Percentiles rank a stretch among this genome's conserved stretches.
Conservation (phyloP, 495 filamentous ascomycete genomes). For the Neurospora terricola region DNA sequence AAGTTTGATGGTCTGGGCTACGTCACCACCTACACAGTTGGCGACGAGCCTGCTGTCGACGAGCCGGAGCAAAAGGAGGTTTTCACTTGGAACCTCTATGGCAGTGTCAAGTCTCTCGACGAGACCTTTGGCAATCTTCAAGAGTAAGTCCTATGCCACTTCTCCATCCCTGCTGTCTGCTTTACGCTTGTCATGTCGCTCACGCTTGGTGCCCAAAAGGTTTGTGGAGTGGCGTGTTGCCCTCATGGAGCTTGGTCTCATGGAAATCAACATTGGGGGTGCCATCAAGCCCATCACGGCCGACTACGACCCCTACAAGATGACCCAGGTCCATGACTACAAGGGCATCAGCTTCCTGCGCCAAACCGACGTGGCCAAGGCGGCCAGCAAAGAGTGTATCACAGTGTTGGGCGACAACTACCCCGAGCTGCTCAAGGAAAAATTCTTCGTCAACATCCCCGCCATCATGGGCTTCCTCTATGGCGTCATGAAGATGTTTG, state of each 20-base stretch:
- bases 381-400: conserved; percentile 68
- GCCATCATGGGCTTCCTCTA: conserved; percentile 83
- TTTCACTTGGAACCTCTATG: conserved; percentile 83
- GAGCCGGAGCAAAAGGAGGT: conserved; percentile 40
- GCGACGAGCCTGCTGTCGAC: conserved; percentile 14
- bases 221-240: conserved; percentile 81
- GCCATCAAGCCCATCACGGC: conserved; percentile 66
- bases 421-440: conserved; percentile 75
- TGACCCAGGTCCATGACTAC: conserved; percentile 88
- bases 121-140: conserved; percentile 67
- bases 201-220: conserved; percentile 29
- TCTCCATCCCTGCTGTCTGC: not conserved
- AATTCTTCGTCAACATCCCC: conserved; percentile 91
- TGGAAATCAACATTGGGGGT: conserved; percentile 53
- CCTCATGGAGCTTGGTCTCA: conserved; percentile 73
- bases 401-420: conserved; percentile 67
- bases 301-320: conserved; percentile 73
- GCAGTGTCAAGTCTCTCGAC: conserved; percentile 57
- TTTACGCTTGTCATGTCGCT: not conserved
- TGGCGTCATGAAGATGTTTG: conserved; percentile 64
- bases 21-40: conserved; percentile 35
- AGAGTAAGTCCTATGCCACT: conserved; percentile 44
- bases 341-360: conserved; percentile 71
- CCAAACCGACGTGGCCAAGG: conserved; percentile 55
- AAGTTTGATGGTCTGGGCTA: conserved; percentile 52